Evolutionary conservation across 208 protist species (phyloP), one percentile per base, ranked within the genome.

Genomic region (Crithidia mellificae): DNA sequence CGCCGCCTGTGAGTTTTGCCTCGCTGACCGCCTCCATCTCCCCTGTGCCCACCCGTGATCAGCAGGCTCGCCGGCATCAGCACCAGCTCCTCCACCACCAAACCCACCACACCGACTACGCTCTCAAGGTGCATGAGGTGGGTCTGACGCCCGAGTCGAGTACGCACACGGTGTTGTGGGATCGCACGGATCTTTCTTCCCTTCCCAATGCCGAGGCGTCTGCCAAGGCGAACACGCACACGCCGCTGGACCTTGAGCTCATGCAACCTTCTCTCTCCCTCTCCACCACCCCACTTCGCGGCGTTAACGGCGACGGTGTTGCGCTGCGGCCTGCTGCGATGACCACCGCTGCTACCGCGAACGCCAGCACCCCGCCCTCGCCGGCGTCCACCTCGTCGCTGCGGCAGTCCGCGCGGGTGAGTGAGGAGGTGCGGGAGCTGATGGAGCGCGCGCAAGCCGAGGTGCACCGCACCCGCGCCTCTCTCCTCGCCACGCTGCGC

Each of bases 391-490:
- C 56, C 41, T 69, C 61, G 41, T 32, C 56, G 44, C 20, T 64
- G 22, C 52, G 72, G n/a, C 67, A 79, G 36, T 78, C 71, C 20
- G 52, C 34, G 27, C 84, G 83, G 17, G 72, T 85, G 30, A 90
- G 84, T 58, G 84, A 86, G 12, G 89, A 94, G 51, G 76, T 92
- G 73, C 51, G 57, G 20, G 74, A 74, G 54, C 63, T 94, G 63
- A 80, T 94, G 44, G 70, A 81, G 65, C 70, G 71, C 32, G 84
- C 86, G 2, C 79, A 87, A 57, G 83, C 82, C 44, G 78, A 92
- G 61, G 73, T 94, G 52, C 81, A 75, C 15, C 83, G 80, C 14
- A 87, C 86, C 11, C 87, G 89, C 53, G 73, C 87, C 43, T 90
- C 80, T 34, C 77, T 94, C 24, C 54, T 94, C 17, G 67, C 84